Base-by-base conservation (phyloP, 2,329 filamentous ascomycete species). In the Ascochyta rabiei region DNA sequence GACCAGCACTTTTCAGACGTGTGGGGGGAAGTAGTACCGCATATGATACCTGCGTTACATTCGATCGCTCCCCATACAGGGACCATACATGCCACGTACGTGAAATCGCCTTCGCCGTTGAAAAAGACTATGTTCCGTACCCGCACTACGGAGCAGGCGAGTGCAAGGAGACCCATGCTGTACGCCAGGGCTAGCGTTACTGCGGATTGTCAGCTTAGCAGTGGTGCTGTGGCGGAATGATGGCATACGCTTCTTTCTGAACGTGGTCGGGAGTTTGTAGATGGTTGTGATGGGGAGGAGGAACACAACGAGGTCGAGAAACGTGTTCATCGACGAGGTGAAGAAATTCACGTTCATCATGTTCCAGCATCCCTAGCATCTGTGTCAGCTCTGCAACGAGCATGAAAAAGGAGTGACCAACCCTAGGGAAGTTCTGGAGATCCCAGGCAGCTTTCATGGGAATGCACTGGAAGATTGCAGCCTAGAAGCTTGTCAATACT, bases 381-480 rank as follows among this genome's bases (percentile, higher is more conserved):
- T 28, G 24, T 28, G 13, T 45, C 18, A 45, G 26, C 28, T 23
- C 10, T 24, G 16, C 2, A n/a, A 4, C 2, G 18, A 15, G 23
- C 6, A 6, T 34, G 39, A 6, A 3, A n/a, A 28, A 6, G 15
- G 6, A 16, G 7, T 6, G n/a, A 13, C 26, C 13, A 8, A 21
- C 41, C 28, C 16, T 21, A 2, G 41, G 41, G 19, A 45, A 45
- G 5, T 31, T 34, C 16, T 45, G 7, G 6, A 45, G 18, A 45
- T 45, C 30, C 41, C 41, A 45, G 3, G 41, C 41, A 0, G 41
- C 41, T 16, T 23, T 16, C 41, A 45, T 45, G 8, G 41, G 41
- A 4, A 45, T 45, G 41, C 41, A 45, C n/a, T 45, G 30, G 30
- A 45, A 45, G 28, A 45, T 45, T 10, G 41, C 41, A 15, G 26